These are phyloP conservation scores for Lipomyces yarrowii DNA, from an alignment of 1,139 yeast genomes.

Conservation along the genomic window DNA sequence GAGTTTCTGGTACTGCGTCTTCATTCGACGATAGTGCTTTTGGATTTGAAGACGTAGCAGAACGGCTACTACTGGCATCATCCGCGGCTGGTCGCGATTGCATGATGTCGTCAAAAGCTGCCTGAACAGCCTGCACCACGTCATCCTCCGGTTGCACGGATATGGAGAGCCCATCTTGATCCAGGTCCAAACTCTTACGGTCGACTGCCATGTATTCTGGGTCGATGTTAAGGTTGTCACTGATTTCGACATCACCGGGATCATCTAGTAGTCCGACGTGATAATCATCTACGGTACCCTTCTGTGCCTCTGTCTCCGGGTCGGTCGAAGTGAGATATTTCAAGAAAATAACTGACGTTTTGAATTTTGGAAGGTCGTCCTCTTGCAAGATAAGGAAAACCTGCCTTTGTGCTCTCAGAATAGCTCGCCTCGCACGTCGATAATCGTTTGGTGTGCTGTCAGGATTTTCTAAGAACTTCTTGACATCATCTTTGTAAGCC, in stretches of 20 bases:
- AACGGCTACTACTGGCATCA: conserved; percentile 18
- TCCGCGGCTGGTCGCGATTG: conserved; percentile 31
- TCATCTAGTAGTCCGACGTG: conserved; percentile 23
- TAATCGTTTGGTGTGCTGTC: conserved; percentile 37
- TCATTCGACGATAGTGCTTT: conserved; percentile 10
- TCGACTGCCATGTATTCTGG: conserved; percentile 25
- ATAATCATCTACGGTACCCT: conserved; percentile 36
- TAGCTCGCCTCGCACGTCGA: conserved; percentile 56
- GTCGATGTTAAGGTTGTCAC: conserved; percentile 14
- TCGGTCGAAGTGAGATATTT: conserved; percentile 47
- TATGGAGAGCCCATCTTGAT: conserved; percentile 22
- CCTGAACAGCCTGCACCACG: conserved; percentile 67
- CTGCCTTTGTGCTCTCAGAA: conserved; percentile 59
- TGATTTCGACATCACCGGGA: conserved; percentile 3
- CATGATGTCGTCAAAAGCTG: conserved; percentile 68
- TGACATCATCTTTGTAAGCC: conserved; percentile 35
- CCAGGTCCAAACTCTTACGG: conserved; percentile 15
- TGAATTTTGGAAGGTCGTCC: conserved; percentile 60
- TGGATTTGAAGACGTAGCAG: conserved; percentile 12
- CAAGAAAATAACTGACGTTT: conserved; percentile 53
- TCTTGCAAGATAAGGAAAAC: conserved; percentile 53
- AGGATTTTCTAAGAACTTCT: conserved; percentile 35
- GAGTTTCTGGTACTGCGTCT: conserved; percentile 1
- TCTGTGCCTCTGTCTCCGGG: conserved; percentile 28
- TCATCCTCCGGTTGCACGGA: conserved; percentile 42